These are phyloP conservation scores for Scheffersomyces coipomensis DNA, from an alignment of 805 yeast genomes.

Conservation along the genomic window DNA sequence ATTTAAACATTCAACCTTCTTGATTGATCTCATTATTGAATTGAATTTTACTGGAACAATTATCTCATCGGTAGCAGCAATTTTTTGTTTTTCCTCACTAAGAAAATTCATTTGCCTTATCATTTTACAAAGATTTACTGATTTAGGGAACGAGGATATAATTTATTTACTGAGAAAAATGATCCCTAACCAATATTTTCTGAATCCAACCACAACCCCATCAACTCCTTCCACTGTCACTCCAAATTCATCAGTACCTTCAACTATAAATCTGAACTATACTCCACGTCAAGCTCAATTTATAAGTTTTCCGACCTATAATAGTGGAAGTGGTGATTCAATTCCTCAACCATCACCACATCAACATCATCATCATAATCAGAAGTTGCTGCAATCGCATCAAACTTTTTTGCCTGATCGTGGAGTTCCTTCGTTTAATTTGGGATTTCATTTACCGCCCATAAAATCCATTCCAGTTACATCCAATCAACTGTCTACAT, in stretches of 20 bases:
- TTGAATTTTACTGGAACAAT: no score
- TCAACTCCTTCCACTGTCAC: constrained; percentile 1
- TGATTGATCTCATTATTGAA: no score
- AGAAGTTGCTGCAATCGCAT: neutral
- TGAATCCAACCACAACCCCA: neutral
- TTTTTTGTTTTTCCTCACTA: no score
- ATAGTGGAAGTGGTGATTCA: neutral
- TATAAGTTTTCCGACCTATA: neutral
- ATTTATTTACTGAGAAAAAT: neutral
- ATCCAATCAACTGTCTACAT: neutral
- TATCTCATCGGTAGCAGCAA: no score
- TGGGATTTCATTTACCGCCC: constrained; percentile 1
- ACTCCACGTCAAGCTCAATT: constrained; percentile 1
- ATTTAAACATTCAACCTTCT: no score
- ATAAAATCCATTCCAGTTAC: neutral
- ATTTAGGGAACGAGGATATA: no score
- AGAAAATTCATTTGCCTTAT: no score
- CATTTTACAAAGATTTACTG: no score
- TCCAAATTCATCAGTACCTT: neutral
- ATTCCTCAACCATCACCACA: neutral
- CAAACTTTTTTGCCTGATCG: neutral
- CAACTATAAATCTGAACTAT: neutral
- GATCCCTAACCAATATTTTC: neutral
- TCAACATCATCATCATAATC: no score
- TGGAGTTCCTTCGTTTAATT: neutral